Evolutionary conservation across 257 asterid genomes (phyloP).

Genomic region (Gentiana dahurica): DNA sequence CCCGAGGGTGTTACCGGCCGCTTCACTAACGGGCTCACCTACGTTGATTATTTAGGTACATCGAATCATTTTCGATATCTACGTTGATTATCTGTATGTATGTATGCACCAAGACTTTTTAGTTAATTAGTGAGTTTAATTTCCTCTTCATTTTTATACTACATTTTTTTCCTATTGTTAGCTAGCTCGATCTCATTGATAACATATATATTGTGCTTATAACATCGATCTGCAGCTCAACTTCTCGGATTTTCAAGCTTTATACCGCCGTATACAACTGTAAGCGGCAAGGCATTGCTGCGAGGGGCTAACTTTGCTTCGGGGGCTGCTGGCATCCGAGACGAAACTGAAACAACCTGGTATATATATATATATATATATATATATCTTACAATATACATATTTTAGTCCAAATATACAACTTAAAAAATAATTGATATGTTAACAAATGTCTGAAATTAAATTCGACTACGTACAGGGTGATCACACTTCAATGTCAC

Average conservation of each 20-base stretch:
- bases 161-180: not conserved
- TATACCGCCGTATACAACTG: conserved; percentile 54
- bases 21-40: conserved; percentile 84
- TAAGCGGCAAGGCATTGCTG: conserved; percentile 47
- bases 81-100: too few relatives aligned
- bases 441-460: too few relatives aligned
- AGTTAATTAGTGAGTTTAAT: too few relatives aligned
- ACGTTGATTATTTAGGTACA: conserved; percentile 64
- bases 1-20: conserved; percentile 81
- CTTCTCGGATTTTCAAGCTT: conserved; percentile 63
- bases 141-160: too few relatives aligned
- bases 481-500: conserved; percentile 65
- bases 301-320: conserved; percentile 79
- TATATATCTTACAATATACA: too few relatives aligned
- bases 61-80: too few relatives aligned
- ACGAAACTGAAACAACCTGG: conserved; percentile 90
- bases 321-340: conserved; percentile 86
- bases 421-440: too few relatives aligned
- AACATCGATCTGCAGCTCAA: conserved; percentile 45
- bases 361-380: not conserved
- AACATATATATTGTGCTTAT: not conserved
- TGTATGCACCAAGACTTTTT: too few relatives aligned
- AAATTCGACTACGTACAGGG: conserved; percentile 31
- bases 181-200: too few relatives aligned
- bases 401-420: too few relatives aligned